phyloP scores from a whole-genome alignment of 768 basidiomycete genomes.

The Tulasnella sp. region DNA sequence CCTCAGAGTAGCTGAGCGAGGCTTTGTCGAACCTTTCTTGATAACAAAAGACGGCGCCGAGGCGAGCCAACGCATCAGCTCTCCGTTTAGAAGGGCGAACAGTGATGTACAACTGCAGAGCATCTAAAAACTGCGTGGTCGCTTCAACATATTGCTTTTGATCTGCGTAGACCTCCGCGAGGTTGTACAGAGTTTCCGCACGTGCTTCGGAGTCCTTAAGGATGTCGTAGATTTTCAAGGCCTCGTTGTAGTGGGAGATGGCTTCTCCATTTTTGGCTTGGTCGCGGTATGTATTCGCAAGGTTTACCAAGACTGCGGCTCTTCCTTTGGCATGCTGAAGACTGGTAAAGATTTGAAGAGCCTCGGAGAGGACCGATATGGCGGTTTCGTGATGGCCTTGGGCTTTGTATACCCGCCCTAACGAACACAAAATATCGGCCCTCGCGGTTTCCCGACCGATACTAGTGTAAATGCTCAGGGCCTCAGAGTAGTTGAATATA shows the following conservation, averaged over 20 bases:
- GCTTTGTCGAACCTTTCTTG: no score
- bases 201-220: no score
- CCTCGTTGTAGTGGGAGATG: neutral
- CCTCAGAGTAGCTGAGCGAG: no score
- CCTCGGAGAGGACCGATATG: neutral
- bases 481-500: neutral
- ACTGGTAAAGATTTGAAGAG: neutral
- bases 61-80: no score
- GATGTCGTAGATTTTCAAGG: no score
- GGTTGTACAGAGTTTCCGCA: no score
- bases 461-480: neutral
- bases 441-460: neutral
- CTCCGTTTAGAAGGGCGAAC: no score
- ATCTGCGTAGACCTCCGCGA: no score
- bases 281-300: neutral
- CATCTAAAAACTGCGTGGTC: no score
- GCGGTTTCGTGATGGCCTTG: neutral
- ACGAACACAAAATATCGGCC: neutral
- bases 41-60: no score
- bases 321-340: neutral
- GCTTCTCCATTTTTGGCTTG: neutral
- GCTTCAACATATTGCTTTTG: no score
- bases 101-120: no score
- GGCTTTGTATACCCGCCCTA: neutral
- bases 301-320: neutral